These are phyloP conservation scores for Papiliotrema nemorosa DNA, from an alignment of 1,284 basidiomycete species.

Conservation along the genomic window DNA sequence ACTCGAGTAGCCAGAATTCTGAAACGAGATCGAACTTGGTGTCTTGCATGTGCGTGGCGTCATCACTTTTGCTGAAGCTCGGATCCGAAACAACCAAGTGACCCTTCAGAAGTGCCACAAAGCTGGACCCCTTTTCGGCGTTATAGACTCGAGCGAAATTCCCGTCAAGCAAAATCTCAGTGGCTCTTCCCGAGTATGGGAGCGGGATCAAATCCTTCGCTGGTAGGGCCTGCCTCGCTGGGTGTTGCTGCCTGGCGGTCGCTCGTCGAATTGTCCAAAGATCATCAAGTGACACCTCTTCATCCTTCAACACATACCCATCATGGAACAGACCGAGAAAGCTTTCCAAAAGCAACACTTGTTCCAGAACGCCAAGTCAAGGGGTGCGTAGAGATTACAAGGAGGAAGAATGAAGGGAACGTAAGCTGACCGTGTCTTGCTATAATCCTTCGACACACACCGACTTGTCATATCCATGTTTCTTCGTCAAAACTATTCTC, in stretches of 20 bases:
- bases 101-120: constrained; percentile 1
- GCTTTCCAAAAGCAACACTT: constrained; percentile 96
- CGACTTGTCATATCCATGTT: neutral
- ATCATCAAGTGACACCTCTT: constrained; percentile 4
- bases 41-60: no score
- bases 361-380: constrained; percentile 96
- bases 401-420: neutral
- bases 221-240: neutral
- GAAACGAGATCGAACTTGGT: neutral
- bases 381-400: constrained; percentile 62
- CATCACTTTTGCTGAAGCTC: no score
- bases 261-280: neutral
- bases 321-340: constrained; percentile 70
- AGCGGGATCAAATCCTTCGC: constrained; percentile 1
- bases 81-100: constrained; percentile 1
- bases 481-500: no score
- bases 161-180: neutral
- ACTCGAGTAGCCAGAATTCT: neutral
- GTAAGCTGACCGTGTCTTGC: constrained; percentile 1
- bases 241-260: neutral
- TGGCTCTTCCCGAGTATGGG: no score
- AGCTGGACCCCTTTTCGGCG: neutral
- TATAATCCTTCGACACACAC: neutral
- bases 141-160: neutral
- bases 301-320: constrained; percentile 16